Conservation (phyloP, 768 basidiomycete species). For the Auriscalpium vulgare region DNA sequence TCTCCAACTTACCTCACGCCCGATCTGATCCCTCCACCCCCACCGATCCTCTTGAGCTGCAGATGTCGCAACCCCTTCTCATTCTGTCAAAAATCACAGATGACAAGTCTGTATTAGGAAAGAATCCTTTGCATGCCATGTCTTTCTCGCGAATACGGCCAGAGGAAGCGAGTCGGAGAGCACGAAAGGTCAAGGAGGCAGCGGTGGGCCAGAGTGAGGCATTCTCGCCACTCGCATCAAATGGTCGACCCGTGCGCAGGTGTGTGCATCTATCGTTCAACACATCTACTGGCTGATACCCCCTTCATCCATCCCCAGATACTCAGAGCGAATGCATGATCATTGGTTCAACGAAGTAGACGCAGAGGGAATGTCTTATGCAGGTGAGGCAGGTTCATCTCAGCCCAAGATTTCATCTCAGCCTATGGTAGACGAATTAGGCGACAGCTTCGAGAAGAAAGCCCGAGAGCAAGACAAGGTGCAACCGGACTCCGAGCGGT, state of each 20-base stretch:
- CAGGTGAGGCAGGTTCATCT: not conserved
- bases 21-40: constrained; percentile 1
- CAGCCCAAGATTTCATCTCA: no score
- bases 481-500: no score
- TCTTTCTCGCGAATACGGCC: constrained; percentile 12
- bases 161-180: not conserved
- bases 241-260: constrained; percentile 13
- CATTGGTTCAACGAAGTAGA: constrained; percentile 13
- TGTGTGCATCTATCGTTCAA: not conserved
- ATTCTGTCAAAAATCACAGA: constrained; percentile 3
- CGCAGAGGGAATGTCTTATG: constrained; percentile 10
- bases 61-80: constrained; percentile 4
- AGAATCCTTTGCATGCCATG: constrained; percentile 9
- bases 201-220: constrained; percentile 9
- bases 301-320: not conserved
- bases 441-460: no score
- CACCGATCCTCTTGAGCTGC: not conserved
- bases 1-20: constrained; percentile 9
- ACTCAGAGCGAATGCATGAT: constrained; percentile 12
- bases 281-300: no score
- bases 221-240: constrained; percentile 9
- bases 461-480: no score
- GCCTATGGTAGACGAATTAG: no score
- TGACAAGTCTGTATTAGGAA: not conserved
- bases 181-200: not conserved